A percentile compares a stretch with the other conserved stretches of the same genome.
phyloP scores from a whole-genome alignment of 2,329 filamentous ascomycete species.

The Colletotrichum sp. region DNA sequence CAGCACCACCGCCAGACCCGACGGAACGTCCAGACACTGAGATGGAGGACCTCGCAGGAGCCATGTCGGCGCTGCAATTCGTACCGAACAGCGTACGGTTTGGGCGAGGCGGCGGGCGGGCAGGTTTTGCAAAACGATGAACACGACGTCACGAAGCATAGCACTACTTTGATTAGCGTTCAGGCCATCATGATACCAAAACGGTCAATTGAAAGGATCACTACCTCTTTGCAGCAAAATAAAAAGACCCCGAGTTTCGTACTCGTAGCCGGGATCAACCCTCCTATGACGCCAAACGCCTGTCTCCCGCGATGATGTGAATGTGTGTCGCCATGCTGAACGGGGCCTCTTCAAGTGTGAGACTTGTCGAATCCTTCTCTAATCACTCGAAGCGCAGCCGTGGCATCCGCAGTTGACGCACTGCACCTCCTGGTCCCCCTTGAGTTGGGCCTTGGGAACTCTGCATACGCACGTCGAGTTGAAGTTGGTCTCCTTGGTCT shows the following conservation, averaged over 20 bases:
- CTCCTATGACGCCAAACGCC: conserved; percentile 16
- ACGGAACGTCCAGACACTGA: conserved; percentile 46
- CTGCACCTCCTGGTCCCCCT: conserved; percentile 88
- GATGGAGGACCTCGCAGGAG: conserved; percentile 67
- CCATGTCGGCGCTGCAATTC: conserved; percentile 76
- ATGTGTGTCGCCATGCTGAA: neutral
- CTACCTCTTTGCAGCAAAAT: conserved; percentile 36
- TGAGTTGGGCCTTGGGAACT: conserved; percentile 86
- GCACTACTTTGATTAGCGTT: conserved; percentile 23
- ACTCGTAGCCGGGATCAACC: neutral
- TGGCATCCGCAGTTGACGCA: conserved; percentile 95
- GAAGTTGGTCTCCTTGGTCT: conserved; percentile 99
- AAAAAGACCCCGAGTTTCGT: neutral
- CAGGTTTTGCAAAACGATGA: conserved; percentile 57
- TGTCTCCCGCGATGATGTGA: neutral
- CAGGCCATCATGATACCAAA: conserved; percentile 31
- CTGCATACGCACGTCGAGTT: conserved; percentile 97
- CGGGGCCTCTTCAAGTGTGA: neutral
- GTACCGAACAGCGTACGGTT: conserved; percentile 72
- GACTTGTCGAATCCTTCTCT: conserved; percentile 6
- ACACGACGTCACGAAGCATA: conserved; percentile 12
- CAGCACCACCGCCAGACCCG: neutral
- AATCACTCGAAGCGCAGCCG: conserved; percentile 88
- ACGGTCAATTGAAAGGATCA: conserved; percentile 36
- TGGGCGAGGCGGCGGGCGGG: conserved; percentile 59